Conservation (phyloP, 83 land plant species). For the Larix sibirica region DNA sequence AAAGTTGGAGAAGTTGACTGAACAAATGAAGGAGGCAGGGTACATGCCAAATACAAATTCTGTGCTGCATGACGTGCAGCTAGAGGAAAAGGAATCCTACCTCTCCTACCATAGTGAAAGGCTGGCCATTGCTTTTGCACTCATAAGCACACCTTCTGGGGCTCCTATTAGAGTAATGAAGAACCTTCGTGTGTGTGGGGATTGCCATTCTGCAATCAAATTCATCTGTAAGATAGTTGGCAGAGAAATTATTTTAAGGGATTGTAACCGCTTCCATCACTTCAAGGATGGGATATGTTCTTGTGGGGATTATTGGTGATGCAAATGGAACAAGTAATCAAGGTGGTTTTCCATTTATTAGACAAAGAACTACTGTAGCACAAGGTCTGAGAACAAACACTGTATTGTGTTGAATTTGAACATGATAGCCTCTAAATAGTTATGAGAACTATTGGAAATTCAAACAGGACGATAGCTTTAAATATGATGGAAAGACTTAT, state of each 20-base stretch:
- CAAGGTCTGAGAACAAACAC: too few species aligned
- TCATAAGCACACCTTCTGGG: not conserved
- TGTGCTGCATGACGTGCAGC: not conserved
- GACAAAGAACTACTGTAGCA: too few species aligned
- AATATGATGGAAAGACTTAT: too few species aligned
- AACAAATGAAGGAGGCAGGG: not conserved
- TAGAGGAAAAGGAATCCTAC: not conserved
- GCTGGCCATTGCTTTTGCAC: slow-evolving; percentile 3
- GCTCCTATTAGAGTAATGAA: not conserved
- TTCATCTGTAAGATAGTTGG: not conserved
- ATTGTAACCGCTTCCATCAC: not conserved
- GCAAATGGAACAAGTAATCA: too few species aligned
- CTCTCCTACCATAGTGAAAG: not conserved
- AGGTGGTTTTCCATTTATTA: too few species aligned
- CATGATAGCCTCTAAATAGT: too few species aligned
- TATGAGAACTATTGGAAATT: too few species aligned
- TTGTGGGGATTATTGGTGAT: slow-evolving; percentile 5
- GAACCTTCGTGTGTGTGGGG: not conserved
- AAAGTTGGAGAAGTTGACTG: not conserved
- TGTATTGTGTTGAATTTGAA: too few species aligned
- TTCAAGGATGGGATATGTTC: not conserved
- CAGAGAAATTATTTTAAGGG: not conserved
- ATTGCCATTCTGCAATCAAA: not conserved
- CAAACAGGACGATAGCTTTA: too few species aligned
- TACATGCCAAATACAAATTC: not conserved